Percentiles rank a stretch among this genome's conserved stretches.
These are phyloP conservation scores for Thraustochytrium striatum DNA, from an alignment of 352 stramenopile species.

Conservation along the genomic window DNA sequence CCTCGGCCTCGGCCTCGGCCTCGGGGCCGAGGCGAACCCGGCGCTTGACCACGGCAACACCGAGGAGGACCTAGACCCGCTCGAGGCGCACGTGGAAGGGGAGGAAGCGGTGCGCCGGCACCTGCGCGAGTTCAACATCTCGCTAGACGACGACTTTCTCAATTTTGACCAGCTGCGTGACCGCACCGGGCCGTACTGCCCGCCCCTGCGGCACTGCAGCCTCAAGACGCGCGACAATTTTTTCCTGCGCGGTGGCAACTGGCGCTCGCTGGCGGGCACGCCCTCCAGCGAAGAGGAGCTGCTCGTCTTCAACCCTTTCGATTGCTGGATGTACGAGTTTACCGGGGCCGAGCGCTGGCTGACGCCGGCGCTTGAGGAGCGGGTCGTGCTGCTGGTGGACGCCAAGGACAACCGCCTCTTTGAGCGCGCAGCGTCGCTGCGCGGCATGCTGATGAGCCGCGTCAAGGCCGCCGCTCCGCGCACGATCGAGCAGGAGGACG, in stretches of 20 bases:
- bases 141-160: neutral
- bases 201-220: slow-evolving; percentile 23
- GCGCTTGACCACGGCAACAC: too few species aligned
- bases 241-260: neutral
- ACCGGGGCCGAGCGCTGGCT: neutral
- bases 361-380: neutral
- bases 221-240: neutral
- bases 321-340: slow-evolving; percentile 21
- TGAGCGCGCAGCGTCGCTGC: neutral
- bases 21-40: too few species aligned
- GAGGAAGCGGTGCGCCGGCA: neutral
- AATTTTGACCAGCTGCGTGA: neutral
- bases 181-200: neutral
- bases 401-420: neutral
- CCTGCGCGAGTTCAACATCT: slow-evolving; percentile 1
- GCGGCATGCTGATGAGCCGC: neutral
- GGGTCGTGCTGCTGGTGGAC: neutral
- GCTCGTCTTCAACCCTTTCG: slow-evolving; percentile 9
- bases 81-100: neutral
- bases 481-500: neutral
- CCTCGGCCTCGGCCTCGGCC: too few species aligned
- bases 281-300: neutral
- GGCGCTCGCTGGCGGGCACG: neutral
- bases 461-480: neutral
- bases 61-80: too few species aligned